Base-by-base conservation (phyloP, 2,329 filamentous ascomycete genomes). In the Penicillium paneum region DNA sequence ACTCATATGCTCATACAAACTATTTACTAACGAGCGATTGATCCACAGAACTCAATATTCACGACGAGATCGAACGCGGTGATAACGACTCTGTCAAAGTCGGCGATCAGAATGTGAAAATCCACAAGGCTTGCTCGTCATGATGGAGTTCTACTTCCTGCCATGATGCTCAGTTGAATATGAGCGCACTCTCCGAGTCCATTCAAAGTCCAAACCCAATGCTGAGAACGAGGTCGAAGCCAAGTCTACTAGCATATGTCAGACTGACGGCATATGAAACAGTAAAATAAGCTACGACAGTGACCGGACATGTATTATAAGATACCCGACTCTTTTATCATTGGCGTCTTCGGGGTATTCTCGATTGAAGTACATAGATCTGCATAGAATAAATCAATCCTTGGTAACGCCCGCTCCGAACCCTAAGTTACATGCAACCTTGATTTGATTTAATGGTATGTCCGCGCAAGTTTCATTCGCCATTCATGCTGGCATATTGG, bases 71-170 rank as follows among this genome's bases (percentile, higher is more conserved):
- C 29, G 93, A 99, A 74, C 82, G 90, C 61, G 91, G 94, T 50
- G 89, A 97, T 75, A 99, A 99, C 69, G 91, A 97, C 64, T 90
- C 87, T 32, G 84, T 97, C 66, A 95, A 92, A 74, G 78, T 84
- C 2, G 79, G 75, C 1, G 65, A 66, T 32, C 64, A 73, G 62
- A 60, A 64, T 17, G 69, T 75, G 35, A 76, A 74, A 64, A 67
- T 75, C 50, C 71, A 74, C 41, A 75, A 76, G 63, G 65, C 73
- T 41, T 77, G 75, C 56, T 73, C 73, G 24, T 73, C 67, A 52
- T 69, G 57, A 60, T 12, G 11, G 13, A 15, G 5, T 12, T n/a
- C 7, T 7, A n/a, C 3, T 11, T 1, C 10, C 19, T 39, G 3
- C 3, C n/a, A 24, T 11, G 5, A 21, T 32, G 12, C 19, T 44